Conservation (phyloP, 1,284 basidiomycete genomes). For the Amylostereum chailletii region DNA sequence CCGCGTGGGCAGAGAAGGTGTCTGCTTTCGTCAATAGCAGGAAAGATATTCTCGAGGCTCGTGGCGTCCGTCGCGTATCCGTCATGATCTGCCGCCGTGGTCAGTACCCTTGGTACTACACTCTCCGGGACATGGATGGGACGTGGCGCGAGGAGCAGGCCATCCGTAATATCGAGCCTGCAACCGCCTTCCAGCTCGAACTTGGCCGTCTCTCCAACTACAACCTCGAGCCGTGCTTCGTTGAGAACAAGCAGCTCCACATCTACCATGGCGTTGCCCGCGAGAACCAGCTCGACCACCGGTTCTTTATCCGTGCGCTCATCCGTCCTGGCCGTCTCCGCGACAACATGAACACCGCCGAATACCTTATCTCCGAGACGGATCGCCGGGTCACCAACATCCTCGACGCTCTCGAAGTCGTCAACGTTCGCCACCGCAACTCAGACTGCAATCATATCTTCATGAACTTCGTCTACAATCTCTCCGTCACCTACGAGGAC, state of each 20-base stretch:
- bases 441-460: slow-evolving; percentile 95
- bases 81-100: slow-evolving; percentile 88
- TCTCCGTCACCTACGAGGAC: slow-evolving; percentile 92
- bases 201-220: slow-evolving; percentile 95
- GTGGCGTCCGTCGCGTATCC: slow-evolving; percentile 88
- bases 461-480: slow-evolving; percentile 97
- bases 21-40: slow-evolving; percentile 70
- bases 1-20: slow-evolving; percentile 72
- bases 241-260: slow-evolving; percentile 93
- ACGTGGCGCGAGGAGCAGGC: slow-evolving; percentile 92
- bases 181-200: slow-evolving; percentile 97
- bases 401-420: slow-evolving; percentile 91
- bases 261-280: slow-evolving; percentile 94
- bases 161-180: slow-evolving; percentile 98
- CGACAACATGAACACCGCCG: slow-evolving; percentile 86
- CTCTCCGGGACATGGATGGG: slow-evolving; percentile 72
- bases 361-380: slow-evolving; percentile 97
- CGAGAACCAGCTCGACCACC: slow-evolving; percentile 93
- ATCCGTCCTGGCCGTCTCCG: slow-evolving; percentile 92
- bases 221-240: slow-evolving; percentile 89
- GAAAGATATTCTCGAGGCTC: slow-evolving; percentile 52
- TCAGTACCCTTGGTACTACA: slow-evolving; percentile 93
- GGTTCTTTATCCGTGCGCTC: slow-evolving; percentile 97
- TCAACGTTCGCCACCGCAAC: slow-evolving; percentile 78
- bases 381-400: slow-evolving; percentile 94